A percentile compares a stretch with the other conserved stretches of the same genome.
phyloP scores from a whole-genome alignment of 345 rosid genomes.

The Citrus inodora region DNA sequence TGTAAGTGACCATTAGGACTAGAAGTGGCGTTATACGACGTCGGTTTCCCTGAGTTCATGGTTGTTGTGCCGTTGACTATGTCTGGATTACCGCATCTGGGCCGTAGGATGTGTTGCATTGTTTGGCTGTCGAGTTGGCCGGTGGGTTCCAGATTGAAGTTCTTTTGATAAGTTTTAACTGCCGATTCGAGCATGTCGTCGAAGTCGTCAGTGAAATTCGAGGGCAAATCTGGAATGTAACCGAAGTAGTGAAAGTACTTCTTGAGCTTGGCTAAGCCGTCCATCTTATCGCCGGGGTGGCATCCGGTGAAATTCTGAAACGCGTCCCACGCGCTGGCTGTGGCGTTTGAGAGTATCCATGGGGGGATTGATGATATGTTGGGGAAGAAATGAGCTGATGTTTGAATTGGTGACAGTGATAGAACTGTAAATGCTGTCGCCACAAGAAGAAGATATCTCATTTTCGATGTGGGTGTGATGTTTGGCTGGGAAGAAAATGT shows the following conservation, averaged over 20 bases:
- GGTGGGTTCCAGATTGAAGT: slow-evolving; percentile 67
- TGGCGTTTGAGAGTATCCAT: slow-evolving; percentile 21
- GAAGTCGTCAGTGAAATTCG: slow-evolving; percentile 66
- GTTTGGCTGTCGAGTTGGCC: slow-evolving; percentile 73
- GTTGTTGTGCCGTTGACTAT: slow-evolving; percentile 72
- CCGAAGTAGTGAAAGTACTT: slow-evolving; percentile 75
- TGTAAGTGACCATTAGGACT: slow-evolving; percentile 25
- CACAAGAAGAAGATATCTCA: slow-evolving; percentile 10
- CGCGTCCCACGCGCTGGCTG: slow-evolving; percentile 52
- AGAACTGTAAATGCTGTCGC: slow-evolving; percentile 16
- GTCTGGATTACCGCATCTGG: slow-evolving; percentile 90
- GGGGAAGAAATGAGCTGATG: slow-evolving; percentile 33
- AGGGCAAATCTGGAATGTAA: slow-evolving; percentile 39
- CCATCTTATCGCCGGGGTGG: slow-evolving; percentile 48
- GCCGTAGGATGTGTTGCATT: slow-evolving; percentile 51
- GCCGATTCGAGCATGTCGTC: slow-evolving; percentile 61
- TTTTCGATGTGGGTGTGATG: not conserved
- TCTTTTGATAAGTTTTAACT: slow-evolving; percentile 61
- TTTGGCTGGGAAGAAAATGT: not conserved
- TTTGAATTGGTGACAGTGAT: slow-evolving; percentile 6
- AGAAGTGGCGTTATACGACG: slow-evolving; percentile 11
- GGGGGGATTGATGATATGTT: slow-evolving; percentile 43
- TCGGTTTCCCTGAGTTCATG: slow-evolving; percentile 63
- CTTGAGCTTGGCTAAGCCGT: slow-evolving; percentile 68
- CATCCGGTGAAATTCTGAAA: slow-evolving; percentile 63